A percentile compares a stretch with the other conserved stretches of the same genome.
Evolutionary conservation across 495 filamentous ascomycete genomes (phyloP).

Genomic region (Parachaetomium inaequale): DNA sequence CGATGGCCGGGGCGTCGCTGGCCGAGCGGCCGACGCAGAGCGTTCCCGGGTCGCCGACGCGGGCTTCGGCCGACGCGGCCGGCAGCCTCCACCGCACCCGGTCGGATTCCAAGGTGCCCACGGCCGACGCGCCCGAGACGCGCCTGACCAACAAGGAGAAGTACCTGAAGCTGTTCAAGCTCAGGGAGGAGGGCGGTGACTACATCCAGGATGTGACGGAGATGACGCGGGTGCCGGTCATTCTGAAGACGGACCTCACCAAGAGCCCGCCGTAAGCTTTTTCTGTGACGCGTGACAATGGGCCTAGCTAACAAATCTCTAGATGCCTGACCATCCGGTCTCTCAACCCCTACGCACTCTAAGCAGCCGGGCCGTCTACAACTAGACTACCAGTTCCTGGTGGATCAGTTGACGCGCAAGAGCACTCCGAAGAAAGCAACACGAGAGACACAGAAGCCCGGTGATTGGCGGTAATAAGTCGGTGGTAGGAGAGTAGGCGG

Average conservation of each 20-base stretch:
- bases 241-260: slow-evolving; percentile 94
- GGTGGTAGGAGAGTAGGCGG: not conserved
- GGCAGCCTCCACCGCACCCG: slow-evolving; percentile 81
- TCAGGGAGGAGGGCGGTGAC: slow-evolving; percentile 89
- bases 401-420: not conserved
- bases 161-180: slow-evolving; percentile 82
- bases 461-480: not conserved
- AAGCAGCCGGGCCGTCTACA: slow-evolving; percentile 16
- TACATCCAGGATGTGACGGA: slow-evolving; percentile 97
- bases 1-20: slow-evolving; percentile 81
- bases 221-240: slow-evolving; percentile 94
- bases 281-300: not conserved
- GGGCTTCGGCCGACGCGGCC: slow-evolving; percentile 61
- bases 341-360: slow-evolving; percentile 93
- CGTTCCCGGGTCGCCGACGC: slow-evolving; percentile 87
- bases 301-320: slow-evolving; percentile 37
- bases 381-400: not conserved
- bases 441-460: not conserved
- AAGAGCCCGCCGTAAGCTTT: slow-evolving; percentile 96
- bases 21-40: slow-evolving; percentile 88
- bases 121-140: slow-evolving; percentile 65
- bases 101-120: slow-evolving; percentile 86
- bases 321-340: slow-evolving; percentile 97
- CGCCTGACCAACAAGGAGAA: slow-evolving; percentile 92
- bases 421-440: too few relatives aligned